A percentile compares a stretch with the other conserved stretches of the same genome.
Evolutionary conservation across 345 rosid species (phyloP).

Genomic region (Hibiscus mutabilis): DNA sequence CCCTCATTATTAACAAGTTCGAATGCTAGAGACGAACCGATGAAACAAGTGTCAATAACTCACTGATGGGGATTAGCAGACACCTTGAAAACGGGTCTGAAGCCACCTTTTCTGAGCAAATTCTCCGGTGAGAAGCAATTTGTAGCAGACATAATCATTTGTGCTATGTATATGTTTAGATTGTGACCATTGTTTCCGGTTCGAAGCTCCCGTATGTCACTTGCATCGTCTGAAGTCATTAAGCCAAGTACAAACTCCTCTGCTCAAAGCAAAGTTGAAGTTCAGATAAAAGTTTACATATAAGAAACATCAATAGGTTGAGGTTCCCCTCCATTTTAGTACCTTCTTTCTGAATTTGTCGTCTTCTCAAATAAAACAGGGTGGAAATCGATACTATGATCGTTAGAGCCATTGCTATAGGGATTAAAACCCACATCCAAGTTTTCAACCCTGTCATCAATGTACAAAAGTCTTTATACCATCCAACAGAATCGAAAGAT

Average conservation of each 20-base stretch:
- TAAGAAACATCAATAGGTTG: too few relatives aligned
- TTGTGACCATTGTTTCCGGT: neutral
- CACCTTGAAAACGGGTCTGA: constrained; percentile 7
- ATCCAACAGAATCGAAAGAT: neutral
- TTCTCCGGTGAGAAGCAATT: neutral
- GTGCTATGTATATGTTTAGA: neutral
- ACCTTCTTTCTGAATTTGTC: too few relatives aligned
- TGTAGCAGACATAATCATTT: neutral
- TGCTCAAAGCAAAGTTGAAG: neutral
- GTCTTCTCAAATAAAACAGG: too few relatives aligned
- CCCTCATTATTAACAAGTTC: neutral
- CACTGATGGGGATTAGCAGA: too few relatives aligned
- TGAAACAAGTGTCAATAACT: too few relatives aligned
- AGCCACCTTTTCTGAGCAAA: constrained; percentile 2
- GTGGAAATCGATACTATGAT: too few relatives aligned
- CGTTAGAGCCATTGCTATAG: too few relatives aligned
- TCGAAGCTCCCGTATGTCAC: neutral
- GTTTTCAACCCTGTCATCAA: neutral
- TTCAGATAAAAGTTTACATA: too few relatives aligned
- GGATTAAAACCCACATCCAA: neutral
- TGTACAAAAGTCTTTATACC: neutral
- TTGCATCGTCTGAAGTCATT: neutral
- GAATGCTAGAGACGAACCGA: neutral
- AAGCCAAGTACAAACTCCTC: neutral
- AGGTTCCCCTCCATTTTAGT: too few relatives aligned